Conservation (phyloP, 345 rosid genomes). For the Reutealis trisperma region DNA sequence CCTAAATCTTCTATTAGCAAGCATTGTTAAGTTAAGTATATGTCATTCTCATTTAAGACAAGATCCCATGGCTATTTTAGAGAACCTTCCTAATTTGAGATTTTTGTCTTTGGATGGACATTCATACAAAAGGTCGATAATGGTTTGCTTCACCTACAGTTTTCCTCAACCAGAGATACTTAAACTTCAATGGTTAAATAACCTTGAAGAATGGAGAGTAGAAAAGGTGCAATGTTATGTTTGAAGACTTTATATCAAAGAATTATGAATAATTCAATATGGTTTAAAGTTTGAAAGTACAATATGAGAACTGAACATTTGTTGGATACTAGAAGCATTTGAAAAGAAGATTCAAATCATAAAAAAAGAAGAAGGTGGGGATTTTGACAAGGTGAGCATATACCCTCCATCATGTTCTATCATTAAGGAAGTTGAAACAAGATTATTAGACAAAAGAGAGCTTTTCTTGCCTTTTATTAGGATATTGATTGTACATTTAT, state of each 20-base stretch:
- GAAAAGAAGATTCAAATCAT: background rate
- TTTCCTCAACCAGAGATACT: constrained; percentile 13
- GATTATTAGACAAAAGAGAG: background rate
- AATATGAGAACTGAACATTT: background rate
- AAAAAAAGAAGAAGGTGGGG: background rate
- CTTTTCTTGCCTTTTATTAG: too few species aligned
- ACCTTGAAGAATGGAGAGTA: background rate
- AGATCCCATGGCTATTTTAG: background rate
- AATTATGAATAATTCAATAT: constrained; percentile 8
- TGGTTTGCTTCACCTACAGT: background rate
- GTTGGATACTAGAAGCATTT: background rate
- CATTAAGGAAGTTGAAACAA: background rate
- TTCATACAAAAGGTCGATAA: background rate
- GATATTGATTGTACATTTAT: too few species aligned
- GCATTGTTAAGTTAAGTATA: constrained; percentile 4
- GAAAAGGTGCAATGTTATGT: constrained; percentile 14
- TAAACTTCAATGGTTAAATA: background rate
- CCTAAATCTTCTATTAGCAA: constrained; percentile 3
- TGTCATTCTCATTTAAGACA: background rate
- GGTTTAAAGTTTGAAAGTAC: constrained; percentile 1
- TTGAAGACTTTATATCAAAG: background rate
- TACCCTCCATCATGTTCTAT: background rate
- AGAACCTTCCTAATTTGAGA: background rate
- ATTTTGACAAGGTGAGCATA: background rate
- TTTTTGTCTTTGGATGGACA: background rate